Percentiles rank a stretch among this genome's conserved stretches.
phyloP scores from a whole-genome alignment of 2,329 filamentous ascomycete species.

The Colletotrichum sp. region DNA sequence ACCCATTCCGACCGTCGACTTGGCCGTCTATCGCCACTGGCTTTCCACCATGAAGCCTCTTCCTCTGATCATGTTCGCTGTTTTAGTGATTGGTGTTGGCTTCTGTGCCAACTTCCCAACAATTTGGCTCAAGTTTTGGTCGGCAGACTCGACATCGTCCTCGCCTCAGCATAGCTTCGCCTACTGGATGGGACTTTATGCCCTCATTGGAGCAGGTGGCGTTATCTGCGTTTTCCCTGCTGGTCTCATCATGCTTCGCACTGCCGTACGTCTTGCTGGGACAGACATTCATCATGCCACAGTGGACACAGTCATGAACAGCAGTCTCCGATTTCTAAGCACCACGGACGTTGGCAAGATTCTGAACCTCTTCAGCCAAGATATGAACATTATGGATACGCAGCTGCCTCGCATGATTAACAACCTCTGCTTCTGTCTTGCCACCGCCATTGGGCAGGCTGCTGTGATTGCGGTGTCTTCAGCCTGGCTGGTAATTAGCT shows the following conservation, averaged over 20 bases:
- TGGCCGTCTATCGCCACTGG: neutral
- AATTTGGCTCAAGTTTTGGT: conserved; percentile 49
- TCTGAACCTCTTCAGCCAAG: conserved; percentile 12
- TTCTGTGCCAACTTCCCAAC: conserved; percentile 32
- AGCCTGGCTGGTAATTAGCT: conserved; percentile 50
- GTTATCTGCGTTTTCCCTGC: neutral
- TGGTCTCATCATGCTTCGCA: neutral
- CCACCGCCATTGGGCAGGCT: conserved; percentile 45
- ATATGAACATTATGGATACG: conserved; percentile 26
- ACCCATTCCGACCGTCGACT: neutral
- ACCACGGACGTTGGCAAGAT: neutral
- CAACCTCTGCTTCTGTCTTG: conserved; percentile 23
- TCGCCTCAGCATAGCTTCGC: conserved; percentile 12
- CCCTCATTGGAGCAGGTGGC: conserved; percentile 19
- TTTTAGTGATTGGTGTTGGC: conserved; percentile 9
- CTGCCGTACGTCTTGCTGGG: neutral
- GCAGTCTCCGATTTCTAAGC: neutral
- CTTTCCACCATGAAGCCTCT: neutral
- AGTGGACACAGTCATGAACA: neutral
- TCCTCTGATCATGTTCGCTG: too few relatives aligned
- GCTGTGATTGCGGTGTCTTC: conserved; percentile 47
- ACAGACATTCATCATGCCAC: conserved; percentile 21
- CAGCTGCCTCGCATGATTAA: conserved; percentile 7
- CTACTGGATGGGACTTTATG: conserved; percentile 37
- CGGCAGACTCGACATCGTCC: conserved; percentile 28